Percentiles rank a stretch among this genome's conserved stretches.
These are phyloP conservation scores for Kwoniella bestiolae DNA, from an alignment of 768 basidiomycete species.

Conservation along the genomic window DNA sequence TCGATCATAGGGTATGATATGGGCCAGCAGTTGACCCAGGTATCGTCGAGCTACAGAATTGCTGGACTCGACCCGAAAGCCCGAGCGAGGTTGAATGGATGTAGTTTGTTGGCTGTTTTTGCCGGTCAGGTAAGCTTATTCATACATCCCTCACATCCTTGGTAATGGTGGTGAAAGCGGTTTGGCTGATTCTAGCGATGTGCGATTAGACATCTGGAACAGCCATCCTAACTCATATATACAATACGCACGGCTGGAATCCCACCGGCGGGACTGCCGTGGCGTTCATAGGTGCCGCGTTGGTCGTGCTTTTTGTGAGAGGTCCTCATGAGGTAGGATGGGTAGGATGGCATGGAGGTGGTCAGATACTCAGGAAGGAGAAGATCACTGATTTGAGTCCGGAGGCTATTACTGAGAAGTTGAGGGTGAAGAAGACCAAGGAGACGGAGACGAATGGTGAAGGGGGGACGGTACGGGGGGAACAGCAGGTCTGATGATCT, in stretches of 20 bases:
- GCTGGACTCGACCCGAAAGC: conserved; percentile 60
- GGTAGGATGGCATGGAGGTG: conserved; percentile 60
- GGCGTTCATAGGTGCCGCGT: conserved; percentile 65
- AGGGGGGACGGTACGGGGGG: too few species aligned
- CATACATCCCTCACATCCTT: background rate
- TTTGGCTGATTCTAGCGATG: background rate
- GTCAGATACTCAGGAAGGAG: conserved; percentile 41
- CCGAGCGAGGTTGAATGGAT: conserved; percentile 74
- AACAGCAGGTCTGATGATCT: background rate
- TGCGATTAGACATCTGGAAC: conserved; percentile 69
- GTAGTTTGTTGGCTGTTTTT: conserved; percentile 73
- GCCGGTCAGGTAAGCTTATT: conserved; percentile 65
- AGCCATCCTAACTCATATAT: conserved; percentile 72
- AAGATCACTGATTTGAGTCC: conserved; percentile 45
- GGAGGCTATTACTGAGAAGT: conserved; percentile 43
- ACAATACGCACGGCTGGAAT: conserved; percentile 72
- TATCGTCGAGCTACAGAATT: conserved; percentile 68
- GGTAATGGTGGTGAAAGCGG: background rate
- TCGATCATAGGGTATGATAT: conserved; percentile 71
- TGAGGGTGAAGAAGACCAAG: background rate
- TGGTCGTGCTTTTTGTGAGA: conserved; percentile 66
- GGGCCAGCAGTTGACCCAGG: conserved; percentile 74
- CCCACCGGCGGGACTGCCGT: conserved; percentile 68
- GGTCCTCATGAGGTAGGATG: conserved; percentile 67
- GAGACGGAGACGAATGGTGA: background rate